Percentiles rank a stretch among this genome's conserved stretches.
Conservation (phyloP, 176 grass and related monocot genomes). For the Phoenix dactylifera region DNA sequence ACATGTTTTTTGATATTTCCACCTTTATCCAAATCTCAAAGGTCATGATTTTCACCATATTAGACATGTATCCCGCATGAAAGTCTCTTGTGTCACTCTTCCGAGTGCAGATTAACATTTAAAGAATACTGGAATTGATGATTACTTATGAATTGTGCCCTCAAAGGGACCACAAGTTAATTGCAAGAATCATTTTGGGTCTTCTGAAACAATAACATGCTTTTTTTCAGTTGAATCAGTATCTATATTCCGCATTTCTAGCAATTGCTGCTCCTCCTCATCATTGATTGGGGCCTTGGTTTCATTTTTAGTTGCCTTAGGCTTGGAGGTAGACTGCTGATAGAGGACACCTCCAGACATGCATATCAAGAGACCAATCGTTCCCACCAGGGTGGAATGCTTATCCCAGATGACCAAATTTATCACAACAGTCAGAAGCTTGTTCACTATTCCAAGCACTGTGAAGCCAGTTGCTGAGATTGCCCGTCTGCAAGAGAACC, state of each 20-base stretch:
- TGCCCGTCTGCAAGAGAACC: slow-evolving; percentile 7
- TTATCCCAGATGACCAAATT: slow-evolving; percentile 8
- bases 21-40: too few species aligned
- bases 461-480: slow-evolving; percentile 7
- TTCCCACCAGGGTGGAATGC: slow-evolving; percentile 1
- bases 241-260: slow-evolving; percentile 3
- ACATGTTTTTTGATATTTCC: too few species aligned
- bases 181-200: neutral
- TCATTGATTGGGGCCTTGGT: neutral
- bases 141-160: too few species aligned
- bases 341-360: slow-evolving; percentile 11
- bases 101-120: too few species aligned
- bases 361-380: slow-evolving; percentile 2
- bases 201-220: neutral
- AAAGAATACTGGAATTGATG: too few species aligned
- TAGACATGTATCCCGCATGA: too few species aligned
- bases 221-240: neutral
- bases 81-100: too few species aligned
- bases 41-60: too few species aligned
- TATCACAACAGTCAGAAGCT: slow-evolving; percentile 6
- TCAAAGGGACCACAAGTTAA: too few species aligned
- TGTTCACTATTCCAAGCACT: slow-evolving; percentile 2
- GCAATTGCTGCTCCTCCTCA: slow-evolving; percentile 1
- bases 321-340: slow-evolving; percentile 8
- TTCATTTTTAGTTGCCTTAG: neutral